A percentile compares a stretch with the other conserved stretches of the same genome.
Evolutionary conservation across 2,329 filamentous ascomycete species (phyloP).

Genomic region (Hypoxylon sp.): DNA sequence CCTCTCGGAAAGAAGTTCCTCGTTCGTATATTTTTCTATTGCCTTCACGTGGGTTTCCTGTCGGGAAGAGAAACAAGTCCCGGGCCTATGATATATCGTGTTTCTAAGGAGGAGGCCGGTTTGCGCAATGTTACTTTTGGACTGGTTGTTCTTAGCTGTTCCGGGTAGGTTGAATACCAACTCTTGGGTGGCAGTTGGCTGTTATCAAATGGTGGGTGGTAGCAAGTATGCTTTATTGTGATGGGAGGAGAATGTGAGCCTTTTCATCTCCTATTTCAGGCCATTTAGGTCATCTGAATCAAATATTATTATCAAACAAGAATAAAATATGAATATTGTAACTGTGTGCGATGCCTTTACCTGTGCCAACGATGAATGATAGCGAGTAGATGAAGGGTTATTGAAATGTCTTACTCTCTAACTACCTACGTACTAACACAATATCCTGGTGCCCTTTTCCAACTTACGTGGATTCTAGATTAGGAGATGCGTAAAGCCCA

Average conservation of each 20-base stretch:
- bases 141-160: neutral
- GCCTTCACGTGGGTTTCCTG: neutral
- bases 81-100: neutral
- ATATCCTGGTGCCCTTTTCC: neutral
- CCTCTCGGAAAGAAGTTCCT: neutral
- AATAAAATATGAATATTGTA: neutral
- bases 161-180: neutral
- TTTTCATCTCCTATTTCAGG: neutral
- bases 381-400: neutral
- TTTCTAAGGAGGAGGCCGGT: neutral
- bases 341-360: neutral
- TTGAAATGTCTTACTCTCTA: neutral
- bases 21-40: neutral
- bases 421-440: neutral
- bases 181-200: neutral
- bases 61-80: neutral
- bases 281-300: neutral
- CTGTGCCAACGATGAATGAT: neutral
- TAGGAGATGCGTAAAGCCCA: neutral
- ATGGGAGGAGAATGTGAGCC: neutral
- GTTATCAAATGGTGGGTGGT: neutral
- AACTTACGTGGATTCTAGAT: neutral
- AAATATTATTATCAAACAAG: neutral
- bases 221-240: conserved; percentile 7
- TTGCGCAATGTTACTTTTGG: neutral